Percentiles rank a stretch among this genome's conserved stretches.
These are phyloP conservation scores for Fusarium setosum DNA, from an alignment of 2,329 filamentous ascomycete genomes.

Conservation along the genomic window DNA sequence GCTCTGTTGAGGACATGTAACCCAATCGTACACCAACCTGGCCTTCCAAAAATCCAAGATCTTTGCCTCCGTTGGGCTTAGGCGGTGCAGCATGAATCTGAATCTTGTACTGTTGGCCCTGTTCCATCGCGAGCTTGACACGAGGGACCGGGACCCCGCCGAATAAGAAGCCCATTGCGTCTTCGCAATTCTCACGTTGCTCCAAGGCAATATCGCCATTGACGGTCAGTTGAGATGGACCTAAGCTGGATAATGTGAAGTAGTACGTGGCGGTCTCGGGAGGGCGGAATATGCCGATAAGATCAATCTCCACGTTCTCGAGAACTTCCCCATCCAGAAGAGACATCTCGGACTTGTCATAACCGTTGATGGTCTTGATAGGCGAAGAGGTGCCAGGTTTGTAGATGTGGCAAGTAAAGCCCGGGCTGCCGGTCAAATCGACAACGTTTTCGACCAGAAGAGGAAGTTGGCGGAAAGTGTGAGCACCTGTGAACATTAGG, in stretches of 20 bases:
- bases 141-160: slow-evolving; percentile 32
- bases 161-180: slow-evolving; percentile 47
- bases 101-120: slow-evolving; percentile 13
- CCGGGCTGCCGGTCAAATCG: slow-evolving; percentile 39
- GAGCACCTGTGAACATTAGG: slow-evolving; percentile 8
- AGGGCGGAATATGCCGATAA: slow-evolving; percentile 41
- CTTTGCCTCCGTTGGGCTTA: background rate
- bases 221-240: slow-evolving; percentile 38
- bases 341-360: slow-evolving; percentile 30
- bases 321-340: slow-evolving; percentile 14
- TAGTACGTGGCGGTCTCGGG: slow-evolving; percentile 41
- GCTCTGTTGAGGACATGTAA: slow-evolving; percentile 5
- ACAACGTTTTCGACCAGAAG: slow-evolving; percentile 27
- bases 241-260: slow-evolving; percentile 41
- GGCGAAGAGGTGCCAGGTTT: slow-evolving; percentile 32
- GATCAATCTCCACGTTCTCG: slow-evolving; percentile 27
- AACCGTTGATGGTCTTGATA: slow-evolving; percentile 27
- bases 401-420: slow-evolving; percentile 39
- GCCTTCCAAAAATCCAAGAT: slow-evolving; percentile 20
- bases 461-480: slow-evolving; percentile 27
- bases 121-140: slow-evolving; percentile 62
- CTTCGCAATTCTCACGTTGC: slow-evolving; percentile 38
- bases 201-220: slow-evolving; percentile 41
- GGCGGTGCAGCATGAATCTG: slow-evolving; percentile 4
- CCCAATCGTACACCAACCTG: slow-evolving; percentile 14